These are phyloP conservation scores for Nidula niveotomentosa DNA, from an alignment of 1,284 basidiomycete genomes.

Conservation along the genomic window DNA sequence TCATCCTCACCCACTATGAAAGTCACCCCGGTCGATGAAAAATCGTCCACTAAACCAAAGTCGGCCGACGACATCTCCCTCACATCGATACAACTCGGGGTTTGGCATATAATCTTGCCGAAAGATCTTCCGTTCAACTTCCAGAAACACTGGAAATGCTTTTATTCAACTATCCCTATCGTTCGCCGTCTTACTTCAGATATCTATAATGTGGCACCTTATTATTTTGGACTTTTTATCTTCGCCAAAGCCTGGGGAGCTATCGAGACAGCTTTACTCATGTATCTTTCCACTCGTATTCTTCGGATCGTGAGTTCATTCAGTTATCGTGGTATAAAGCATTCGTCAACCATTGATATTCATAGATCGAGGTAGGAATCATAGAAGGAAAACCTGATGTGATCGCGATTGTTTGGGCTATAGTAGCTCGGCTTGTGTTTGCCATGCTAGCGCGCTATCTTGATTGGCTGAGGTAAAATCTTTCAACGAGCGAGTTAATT, in stretches of 20 bases:
- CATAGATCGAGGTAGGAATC: background rate
- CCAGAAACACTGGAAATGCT: background rate
- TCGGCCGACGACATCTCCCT: background rate
- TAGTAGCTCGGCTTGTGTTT: background rate
- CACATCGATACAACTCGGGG: background rate
- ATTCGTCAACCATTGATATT: background rate
- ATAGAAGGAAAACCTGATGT: background rate
- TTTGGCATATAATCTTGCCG: background rate
- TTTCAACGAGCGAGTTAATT: background rate
- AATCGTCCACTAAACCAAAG: too few species aligned
- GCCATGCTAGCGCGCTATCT: background rate
- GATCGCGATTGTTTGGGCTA: background rate
- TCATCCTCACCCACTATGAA: too few species aligned
- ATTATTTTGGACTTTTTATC: background rate
- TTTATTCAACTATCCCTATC: background rate
- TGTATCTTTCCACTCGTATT: constrained; percentile 1
- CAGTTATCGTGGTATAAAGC: background rate
- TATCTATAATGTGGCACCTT: background rate
- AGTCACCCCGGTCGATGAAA: too few species aligned
- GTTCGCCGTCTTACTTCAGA: background rate
- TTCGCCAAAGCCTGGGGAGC: background rate
- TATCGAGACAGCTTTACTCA: background rate
- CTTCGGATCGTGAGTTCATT: background rate
- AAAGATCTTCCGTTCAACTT: background rate
- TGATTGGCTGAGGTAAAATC: background rate